Evolutionary conservation across 164 flowering plant species (phyloP).

Genomic region (Protea cynaroides): DNA sequence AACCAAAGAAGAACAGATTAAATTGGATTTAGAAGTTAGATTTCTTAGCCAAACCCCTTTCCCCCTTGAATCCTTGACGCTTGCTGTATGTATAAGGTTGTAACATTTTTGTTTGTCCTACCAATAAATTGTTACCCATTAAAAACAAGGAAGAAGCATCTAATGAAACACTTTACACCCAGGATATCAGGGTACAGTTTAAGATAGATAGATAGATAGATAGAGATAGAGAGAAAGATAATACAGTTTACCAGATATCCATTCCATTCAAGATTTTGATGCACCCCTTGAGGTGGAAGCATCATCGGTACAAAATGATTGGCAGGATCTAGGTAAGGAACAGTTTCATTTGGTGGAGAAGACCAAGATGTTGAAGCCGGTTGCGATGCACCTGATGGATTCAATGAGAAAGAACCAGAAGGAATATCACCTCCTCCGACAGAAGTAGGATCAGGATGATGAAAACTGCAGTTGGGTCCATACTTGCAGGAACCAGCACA

Average conservation of each 20-base stretch:
- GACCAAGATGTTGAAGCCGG: slow-evolving; percentile 51
- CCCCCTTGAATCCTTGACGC: too few relatives aligned
- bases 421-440: slow-evolving; percentile 34
- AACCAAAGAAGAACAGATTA: too few relatives aligned
- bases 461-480: slow-evolving; percentile 75
- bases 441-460: slow-evolving; percentile 90
- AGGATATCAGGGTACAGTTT: too few relatives aligned
- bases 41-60: too few relatives aligned
- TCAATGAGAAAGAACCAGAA: slow-evolving; percentile 42
- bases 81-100: too few relatives aligned
- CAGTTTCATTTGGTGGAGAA: slow-evolving; percentile 42
- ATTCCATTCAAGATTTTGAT: slow-evolving; percentile 59
- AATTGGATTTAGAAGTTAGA: too few relatives aligned
- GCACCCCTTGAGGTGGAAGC: slow-evolving; percentile 46
- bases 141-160: too few relatives aligned
- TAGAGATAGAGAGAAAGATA: not conserved
- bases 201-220: too few relatives aligned
- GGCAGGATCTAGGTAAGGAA: slow-evolving; percentile 23
- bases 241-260: slow-evolving; percentile 58
- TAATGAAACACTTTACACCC: too few relatives aligned
- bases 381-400: slow-evolving; percentile 29
- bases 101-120: too few relatives aligned
- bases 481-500: slow-evolving; percentile 89
- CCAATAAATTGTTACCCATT: too few relatives aligned
- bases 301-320: slow-evolving; percentile 36